Evolutionary conservation across 1,284 basidiomycete genomes (phyloP), one percentile per base, ranked within the genome.

Genomic region (Cutaneotrichosporon dermatis): DNA sequence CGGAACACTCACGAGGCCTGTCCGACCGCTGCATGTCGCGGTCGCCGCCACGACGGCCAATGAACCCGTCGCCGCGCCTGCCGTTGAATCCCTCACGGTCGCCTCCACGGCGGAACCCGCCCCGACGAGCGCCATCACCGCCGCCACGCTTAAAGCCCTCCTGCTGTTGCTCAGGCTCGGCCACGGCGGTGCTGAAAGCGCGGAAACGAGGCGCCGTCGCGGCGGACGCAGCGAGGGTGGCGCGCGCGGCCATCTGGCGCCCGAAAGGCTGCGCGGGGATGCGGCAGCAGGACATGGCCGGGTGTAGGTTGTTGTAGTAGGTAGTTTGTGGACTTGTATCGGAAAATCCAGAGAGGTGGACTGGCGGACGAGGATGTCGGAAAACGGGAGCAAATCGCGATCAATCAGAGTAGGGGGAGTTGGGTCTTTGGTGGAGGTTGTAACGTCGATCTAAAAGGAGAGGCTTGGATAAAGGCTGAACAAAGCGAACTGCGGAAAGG

Each of bases 271-370:
- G 57, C 57, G 45, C 51, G 9, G 57, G 10, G 41, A 37, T 51
- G 46, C 52, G 45, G 57, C 40, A 50, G 57, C 57, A 51, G 46
- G 57, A 59, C 57, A 59, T 59, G 44, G 25, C 25, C 25, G 25
- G 25, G 25, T 3, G 46, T 6, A 16, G 25, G 25, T 56, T 39
- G 37, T 36, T 33, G 11, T 49, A 4, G 34, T 15, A 3, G 37
- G 34, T 15, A 2, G 33, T 15, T 34, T 9, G 37, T 34, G 49
- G 8, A 40, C 39, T 40, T 41, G 33, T 11, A 11, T 50, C 40
- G 55, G 55, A 57, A 45, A 57, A 50, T 45, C 16, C 55, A 51
- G 54, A 41, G n/a, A n/a, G n/a, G n/a, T n/a, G 7, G n/a, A 35
- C 9, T 9, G 39, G 11, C 37, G 37, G 11, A 11, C 37, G 37